Evolutionary conservation across 257 asterid species (phyloP).

Genomic region (Solanum virginianum): DNA sequence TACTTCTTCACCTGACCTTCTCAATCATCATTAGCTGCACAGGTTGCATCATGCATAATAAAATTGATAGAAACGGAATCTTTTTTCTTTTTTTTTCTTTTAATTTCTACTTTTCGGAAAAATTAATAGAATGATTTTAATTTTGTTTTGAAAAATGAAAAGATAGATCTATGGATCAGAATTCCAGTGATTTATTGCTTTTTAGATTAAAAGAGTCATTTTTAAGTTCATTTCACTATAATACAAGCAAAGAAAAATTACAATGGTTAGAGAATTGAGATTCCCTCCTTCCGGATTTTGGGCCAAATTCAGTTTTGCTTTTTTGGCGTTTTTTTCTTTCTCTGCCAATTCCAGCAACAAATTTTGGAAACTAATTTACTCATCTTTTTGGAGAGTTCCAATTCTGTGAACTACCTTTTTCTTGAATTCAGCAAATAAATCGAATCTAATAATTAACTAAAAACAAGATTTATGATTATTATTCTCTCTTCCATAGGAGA

Average conservation of each 20-base stretch:
- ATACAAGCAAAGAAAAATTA: constrained; percentile 20
- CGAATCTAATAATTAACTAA: background rate
- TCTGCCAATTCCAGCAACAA: constrained; percentile 28
- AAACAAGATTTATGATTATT: background rate
- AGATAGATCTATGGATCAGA: constrained; percentile 26
- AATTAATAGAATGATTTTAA: background rate
- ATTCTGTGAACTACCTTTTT: background rate
- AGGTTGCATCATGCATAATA: background rate
- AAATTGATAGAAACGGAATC: background rate
- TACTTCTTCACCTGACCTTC: background rate
- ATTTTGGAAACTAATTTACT: background rate
- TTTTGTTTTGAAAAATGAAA: background rate
- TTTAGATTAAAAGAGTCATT: constrained; percentile 5
- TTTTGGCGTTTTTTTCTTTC: constrained; percentile 36
- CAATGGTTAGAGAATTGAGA: constrained; percentile 22
- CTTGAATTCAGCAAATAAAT: background rate
- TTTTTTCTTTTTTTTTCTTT: background rate
- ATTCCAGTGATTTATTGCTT: constrained; percentile 10
- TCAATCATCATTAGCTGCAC: background rate
- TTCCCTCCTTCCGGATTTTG: constrained; percentile 22
- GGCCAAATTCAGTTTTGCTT: constrained; percentile 21
- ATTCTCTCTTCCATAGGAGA: background rate
- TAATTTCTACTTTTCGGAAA: background rate
- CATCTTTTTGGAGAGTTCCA: background rate
- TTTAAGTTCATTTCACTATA: constrained; percentile 26